Percentiles rank a stretch among this genome's conserved stretches.
Evolutionary conservation across 306 rosid genomes (phyloP).

Genomic region (Medicago ruthenica): DNA sequence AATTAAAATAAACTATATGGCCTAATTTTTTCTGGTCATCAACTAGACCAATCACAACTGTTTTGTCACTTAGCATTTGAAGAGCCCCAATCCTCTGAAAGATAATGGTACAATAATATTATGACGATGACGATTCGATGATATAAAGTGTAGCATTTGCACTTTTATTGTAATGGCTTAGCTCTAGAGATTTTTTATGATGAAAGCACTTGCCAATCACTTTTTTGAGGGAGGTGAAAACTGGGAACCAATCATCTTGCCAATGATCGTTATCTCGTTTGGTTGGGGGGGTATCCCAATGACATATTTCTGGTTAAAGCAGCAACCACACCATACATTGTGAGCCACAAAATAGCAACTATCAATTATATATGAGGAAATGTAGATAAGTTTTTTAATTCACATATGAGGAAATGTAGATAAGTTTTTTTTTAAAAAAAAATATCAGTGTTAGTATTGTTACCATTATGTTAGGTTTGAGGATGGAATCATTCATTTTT

Average conservation of each 20-base stretch:
- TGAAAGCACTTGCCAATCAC: background rate
- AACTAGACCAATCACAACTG: background rate
- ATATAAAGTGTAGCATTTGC: conserved; percentile 11
- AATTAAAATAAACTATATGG: background rate
- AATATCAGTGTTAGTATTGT: no score
- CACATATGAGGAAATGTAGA: no score
- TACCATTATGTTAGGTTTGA: no score
- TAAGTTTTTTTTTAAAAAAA: no score
- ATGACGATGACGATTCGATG: background rate
- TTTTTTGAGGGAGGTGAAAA: conserved; percentile 28
- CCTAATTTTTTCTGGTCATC: conserved; percentile 25
- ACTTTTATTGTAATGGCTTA: background rate
- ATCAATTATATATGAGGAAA: no score
- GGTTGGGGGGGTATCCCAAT: background rate
- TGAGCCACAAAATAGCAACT: background rate
- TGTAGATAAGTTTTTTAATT: no score
- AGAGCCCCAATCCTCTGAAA: background rate
- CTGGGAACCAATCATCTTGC: conserved; percentile 9
- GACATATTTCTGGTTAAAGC: conserved; percentile 6
- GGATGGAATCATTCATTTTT: no score
- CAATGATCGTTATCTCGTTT: background rate
- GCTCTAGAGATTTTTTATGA: background rate
- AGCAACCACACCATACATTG: conserved; percentile 22
- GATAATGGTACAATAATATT: background rate
- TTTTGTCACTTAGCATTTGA: background rate